phyloP scores from a whole-genome alignment of 2,329 filamentous ascomycete genomes.

The Zalaria obscura region DNA sequence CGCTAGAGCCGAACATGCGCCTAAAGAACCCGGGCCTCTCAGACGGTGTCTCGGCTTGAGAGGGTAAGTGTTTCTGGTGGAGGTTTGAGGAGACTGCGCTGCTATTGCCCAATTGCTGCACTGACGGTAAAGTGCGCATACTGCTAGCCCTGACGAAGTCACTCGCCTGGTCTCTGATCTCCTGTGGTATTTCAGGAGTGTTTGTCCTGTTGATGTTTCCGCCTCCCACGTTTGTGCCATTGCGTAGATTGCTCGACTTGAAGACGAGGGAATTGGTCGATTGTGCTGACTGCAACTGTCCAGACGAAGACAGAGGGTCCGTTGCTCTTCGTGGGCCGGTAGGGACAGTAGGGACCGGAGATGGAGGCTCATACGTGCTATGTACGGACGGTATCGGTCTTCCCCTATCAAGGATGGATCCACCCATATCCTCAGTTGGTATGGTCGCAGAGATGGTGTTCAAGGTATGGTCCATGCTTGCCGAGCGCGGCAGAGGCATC shows the following conservation, averaged over 20 bases:
- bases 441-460: neutral
- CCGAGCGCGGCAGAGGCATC: conserved; percentile 39
- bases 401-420: conserved; percentile 28
- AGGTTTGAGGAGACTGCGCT: conserved; percentile 32
- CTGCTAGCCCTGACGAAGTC: conserved; percentile 34
- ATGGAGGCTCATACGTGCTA: conserved; percentile 17
- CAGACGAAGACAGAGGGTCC: neutral
- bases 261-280: neutral
- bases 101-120: conserved; percentile 26
- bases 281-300: neutral
- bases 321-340: conserved; percentile 51
- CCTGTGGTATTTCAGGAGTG: conserved; percentile 19
- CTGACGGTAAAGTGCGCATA: conserved; percentile 25
- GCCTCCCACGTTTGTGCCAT: neutral
- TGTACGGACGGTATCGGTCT: conserved; percentile 29
- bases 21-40: conserved; percentile 82
- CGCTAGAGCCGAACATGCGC: conserved; percentile 61
- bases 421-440: neutral
- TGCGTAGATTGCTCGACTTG: neutral
- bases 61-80: conserved; percentile 15
- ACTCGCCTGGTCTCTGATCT: conserved; percentile 31
- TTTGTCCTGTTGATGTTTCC: neutral
- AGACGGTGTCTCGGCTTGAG: conserved; percentile 9
- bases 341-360: conserved; percentile 73
- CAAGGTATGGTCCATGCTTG: conserved; percentile 53